Conservation (phyloP, 2,329 filamentous ascomycete species). For the Colletotrichum sp. region DNA sequence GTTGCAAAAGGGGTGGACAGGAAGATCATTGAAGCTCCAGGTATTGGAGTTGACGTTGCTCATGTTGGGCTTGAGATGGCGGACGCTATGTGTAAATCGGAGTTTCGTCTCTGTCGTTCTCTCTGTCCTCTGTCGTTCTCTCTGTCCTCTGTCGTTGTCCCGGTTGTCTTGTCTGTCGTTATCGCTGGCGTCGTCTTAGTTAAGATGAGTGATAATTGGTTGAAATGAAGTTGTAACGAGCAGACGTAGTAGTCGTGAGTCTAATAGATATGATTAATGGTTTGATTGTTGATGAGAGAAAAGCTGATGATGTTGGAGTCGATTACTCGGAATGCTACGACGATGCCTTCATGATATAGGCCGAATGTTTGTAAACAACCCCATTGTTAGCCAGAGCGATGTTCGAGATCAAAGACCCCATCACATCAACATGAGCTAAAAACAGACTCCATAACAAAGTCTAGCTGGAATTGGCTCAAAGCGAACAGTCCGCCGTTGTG, state of each 20-base stretch:
- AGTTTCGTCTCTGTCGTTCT: neutral
- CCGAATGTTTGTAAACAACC: neutral
- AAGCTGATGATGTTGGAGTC: neutral
- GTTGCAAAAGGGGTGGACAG: neutral
- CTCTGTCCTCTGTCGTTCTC: too few species aligned
- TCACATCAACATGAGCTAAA: neutral
- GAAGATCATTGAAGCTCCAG: neutral
- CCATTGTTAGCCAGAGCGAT: neutral
- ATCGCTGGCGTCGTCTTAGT: too few species aligned
- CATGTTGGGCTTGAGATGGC: neutral
- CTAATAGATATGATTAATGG: neutral
- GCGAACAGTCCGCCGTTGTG: neutral
- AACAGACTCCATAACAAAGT: neutral
- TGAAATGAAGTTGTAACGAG: neutral
- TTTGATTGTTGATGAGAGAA: neutral
- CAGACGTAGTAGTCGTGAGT: neutral
- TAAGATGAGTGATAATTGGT: neutral
- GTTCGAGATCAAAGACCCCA: neutral
- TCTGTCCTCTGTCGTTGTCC: too few species aligned
- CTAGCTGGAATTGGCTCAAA: fast-evolving
- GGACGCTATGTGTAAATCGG: neutral
- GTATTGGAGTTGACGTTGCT: neutral
- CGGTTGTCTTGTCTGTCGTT: too few species aligned
- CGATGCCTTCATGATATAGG: neutral
- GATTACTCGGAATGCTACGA: neutral